Evolutionary conservation across 169 alveolate genomes (phyloP).

Genomic region (Perkinsus chesapeaki): DNA sequence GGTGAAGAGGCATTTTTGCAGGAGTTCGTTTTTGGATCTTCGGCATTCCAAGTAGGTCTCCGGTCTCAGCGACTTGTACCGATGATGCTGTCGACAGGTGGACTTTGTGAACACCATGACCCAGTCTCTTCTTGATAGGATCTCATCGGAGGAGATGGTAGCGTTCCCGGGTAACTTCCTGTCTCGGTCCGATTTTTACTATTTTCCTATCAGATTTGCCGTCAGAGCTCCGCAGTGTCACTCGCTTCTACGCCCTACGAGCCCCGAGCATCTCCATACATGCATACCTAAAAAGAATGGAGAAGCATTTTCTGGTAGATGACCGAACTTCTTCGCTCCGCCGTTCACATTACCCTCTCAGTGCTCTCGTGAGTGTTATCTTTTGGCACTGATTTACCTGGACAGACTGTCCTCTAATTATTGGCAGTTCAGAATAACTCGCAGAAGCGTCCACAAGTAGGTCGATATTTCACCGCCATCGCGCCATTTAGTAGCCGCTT

Average conservation of each 20-base stretch:
- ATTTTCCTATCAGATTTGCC: neutral
- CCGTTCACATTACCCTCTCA: neutral
- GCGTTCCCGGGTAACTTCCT: neutral
- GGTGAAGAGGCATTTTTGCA: neutral
- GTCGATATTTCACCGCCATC: neutral
- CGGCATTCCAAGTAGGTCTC: neutral
- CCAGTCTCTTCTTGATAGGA: neutral
- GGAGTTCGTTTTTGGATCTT: neutral
- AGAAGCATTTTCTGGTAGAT: neutral
- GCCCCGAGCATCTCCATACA: neutral
- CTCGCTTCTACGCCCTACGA: neutral
- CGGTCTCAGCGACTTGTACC: neutral
- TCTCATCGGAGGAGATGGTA: neutral
- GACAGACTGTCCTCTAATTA: neutral
- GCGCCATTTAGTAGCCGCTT: neutral
- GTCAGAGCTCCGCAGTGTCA: neutral
- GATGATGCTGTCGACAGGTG: neutral
- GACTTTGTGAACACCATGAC: neutral
- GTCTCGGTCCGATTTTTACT: neutral
- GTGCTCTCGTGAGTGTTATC: neutral
- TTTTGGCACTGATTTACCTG: neutral
- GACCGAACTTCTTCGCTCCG: neutral
- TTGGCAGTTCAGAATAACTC: neutral
- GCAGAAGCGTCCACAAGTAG: neutral
- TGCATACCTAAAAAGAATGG: neutral